Base-by-base conservation (phyloP, 345 rosid species). In the Conringia planisiliqua region DNA sequence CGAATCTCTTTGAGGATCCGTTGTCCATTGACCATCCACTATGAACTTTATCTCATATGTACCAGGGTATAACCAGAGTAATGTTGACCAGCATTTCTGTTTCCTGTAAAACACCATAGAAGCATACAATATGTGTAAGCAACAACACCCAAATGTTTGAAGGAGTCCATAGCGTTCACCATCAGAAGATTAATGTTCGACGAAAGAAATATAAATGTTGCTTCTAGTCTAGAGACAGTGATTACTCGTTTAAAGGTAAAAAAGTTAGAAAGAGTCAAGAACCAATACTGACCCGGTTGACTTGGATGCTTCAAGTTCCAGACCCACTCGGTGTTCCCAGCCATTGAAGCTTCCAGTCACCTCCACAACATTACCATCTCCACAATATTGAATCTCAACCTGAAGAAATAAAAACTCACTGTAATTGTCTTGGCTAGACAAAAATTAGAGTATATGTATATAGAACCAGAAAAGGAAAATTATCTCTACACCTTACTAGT, bases 21-120 rank as follows among this genome's bases (percentile, higher is more conserved):
- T 66, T 56, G 10, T 85, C 98, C 97, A 95, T 22, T 87, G 85
- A 33, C 90, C 97, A 36, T 91, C 98, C 59, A 94, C 89, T 11
- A 94, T 75, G 80, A 95, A 95, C 76, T 95, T 95, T 66, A 95
- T 85, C 93, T 95, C 97, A 47, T 90, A 92, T 11, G 52, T 79
- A 71, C 97, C 97, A 1, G 99, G 97, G 87, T 95, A 95, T n/a
- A 95, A 93, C 97, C 97, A 92, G 38, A 95, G 83, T 73, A 82
- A 79, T 13, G 88, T 83, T 16, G 97, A 86, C 99, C 97, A 90
- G 43, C 71, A 54, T 66, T 73, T 82, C 59, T 85, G 78, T 80
- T 79, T 85, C 85, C 96, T 92, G 91, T 36, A 75, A 75, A 51
- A 71, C 73, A 68, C 69, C 62, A 60, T 24, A 11, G 5, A 58